Conservation (phyloP, 768 basidiomycete genomes). For the Cystofilobasidium bisporidii region DNA sequence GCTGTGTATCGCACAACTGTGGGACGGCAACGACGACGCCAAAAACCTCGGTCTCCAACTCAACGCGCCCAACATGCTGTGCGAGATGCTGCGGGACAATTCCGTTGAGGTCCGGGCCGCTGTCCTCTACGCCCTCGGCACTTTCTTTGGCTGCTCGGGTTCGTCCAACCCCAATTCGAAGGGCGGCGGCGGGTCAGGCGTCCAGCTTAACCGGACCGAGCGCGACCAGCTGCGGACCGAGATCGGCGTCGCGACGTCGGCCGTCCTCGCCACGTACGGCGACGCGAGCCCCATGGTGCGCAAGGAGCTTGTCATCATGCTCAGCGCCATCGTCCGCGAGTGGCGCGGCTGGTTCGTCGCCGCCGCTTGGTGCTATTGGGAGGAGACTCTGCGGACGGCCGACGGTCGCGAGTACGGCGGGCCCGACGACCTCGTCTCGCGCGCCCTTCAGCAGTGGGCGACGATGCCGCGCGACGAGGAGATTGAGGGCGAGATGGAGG, state of each 20-base stretch:
- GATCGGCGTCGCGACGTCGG: constrained; percentile 80
- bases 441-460: constrained; percentile 70
- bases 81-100: constrained; percentile 56
- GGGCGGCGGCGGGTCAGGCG: constrained; percentile 78
- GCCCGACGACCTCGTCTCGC: constrained; percentile 58
- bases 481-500: constrained; percentile 46
- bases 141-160: constrained; percentile 82
- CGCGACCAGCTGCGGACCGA: constrained; percentile 52
- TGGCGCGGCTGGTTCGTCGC: constrained; percentile 94
- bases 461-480: constrained; percentile 45
- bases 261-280: constrained; percentile 75
- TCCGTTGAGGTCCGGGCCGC: constrained; percentile 89
- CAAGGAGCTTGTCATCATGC: constrained; percentile 81
- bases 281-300: constrained; percentile 95
- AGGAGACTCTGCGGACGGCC: constrained; percentile 52
- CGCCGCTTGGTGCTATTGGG: constrained; percentile 94
- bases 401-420: constrained; percentile 28
- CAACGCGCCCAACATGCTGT: constrained; percentile 25
- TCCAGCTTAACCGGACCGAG: constrained; percentile 48
- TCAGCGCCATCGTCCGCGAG: constrained; percentile 88
- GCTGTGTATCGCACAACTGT: constrained; percentile 86
- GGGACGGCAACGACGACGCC: constrained; percentile 76
- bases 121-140: constrained; percentile 80
- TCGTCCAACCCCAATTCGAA: constrained; percentile 55
- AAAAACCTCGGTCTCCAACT: constrained; percentile 46